Percentiles rank a stretch among this genome's conserved stretches.
phyloP scores from a whole-genome alignment of 139 green algal genomes.

The Yamagishiella unicocca region DNA sequence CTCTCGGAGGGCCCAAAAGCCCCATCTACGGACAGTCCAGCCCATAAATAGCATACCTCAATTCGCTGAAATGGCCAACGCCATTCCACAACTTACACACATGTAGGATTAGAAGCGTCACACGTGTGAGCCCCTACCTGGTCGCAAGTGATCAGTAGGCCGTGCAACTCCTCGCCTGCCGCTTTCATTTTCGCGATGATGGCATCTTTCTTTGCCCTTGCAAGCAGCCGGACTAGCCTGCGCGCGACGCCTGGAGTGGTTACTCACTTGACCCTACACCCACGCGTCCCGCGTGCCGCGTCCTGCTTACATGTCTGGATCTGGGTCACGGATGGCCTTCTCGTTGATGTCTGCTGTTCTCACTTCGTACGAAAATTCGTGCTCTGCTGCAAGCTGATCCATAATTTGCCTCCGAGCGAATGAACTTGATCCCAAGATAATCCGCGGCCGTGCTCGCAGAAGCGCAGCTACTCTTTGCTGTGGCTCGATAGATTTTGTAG shows the following conservation, averaged over 20 bases:
- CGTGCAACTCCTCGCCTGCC: neutral
- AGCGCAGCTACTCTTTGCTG: neutral
- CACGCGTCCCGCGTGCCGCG: neutral
- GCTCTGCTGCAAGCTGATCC: constrained; percentile 12
- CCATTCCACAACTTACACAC: too few relatives aligned
- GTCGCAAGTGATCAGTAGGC: constrained; percentile 40
- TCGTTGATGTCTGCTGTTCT: constrained; percentile 29
- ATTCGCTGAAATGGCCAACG: too few relatives aligned
- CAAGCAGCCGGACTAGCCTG: constrained; percentile 37
- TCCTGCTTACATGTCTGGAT: constrained; percentile 12
- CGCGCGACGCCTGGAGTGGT: too few relatives aligned
- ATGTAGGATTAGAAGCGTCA: too few relatives aligned
- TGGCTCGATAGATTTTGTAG: neutral
- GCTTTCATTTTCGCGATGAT: constrained; percentile 26
- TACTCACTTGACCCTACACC: too few relatives aligned
- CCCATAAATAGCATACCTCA: too few relatives aligned
- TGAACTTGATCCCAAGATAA: neutral
- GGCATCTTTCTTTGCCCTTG: constrained; percentile 24
- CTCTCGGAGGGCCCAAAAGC: too few relatives aligned
- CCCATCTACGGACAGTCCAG: too few relatives aligned
- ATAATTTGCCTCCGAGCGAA: constrained; percentile 8
- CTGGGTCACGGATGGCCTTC: constrained; percentile 34
- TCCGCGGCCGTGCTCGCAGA: neutral
- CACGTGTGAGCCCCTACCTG: constrained; percentile 5
- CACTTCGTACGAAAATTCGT: constrained; percentile 28